Percentiles rank a stretch among this genome's conserved stretches.
Evolutionary conservation across 2,329 filamentous ascomycete genomes (phyloP).

Genomic region (Pseudogymnoascus sp.): DNA sequence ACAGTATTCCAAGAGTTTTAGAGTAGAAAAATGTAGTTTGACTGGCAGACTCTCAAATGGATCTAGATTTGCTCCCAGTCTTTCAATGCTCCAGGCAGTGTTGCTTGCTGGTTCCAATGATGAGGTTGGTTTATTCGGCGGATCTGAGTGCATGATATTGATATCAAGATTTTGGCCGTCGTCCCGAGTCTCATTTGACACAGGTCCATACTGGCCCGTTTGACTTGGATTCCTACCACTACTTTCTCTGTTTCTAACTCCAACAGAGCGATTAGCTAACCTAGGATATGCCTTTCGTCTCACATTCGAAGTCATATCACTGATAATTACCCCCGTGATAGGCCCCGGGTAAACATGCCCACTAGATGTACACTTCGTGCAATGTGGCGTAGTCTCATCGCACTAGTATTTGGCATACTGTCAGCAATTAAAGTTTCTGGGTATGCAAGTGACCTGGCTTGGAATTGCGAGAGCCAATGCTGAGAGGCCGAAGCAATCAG

Average conservation of each 20-base stretch:
- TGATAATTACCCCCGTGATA: constrained; percentile 7
- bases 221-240: not conserved
- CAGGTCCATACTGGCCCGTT: not conserved
- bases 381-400: constrained; percentile 4
- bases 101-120: too few species aligned
- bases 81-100: not conserved
- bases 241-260: not conserved
- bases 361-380: not conserved
- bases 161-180: not conserved
- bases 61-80: not conserved
- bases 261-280: not conserved
- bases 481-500: not conserved
- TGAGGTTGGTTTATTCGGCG: too few species aligned
- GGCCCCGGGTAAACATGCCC: constrained; percentile 9
- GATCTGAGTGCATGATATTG: not conserved
- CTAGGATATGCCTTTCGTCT: not conserved
- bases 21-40: constrained; percentile 2
- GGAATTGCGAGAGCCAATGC: not conserved
- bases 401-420: not conserved
- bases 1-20: constrained; percentile 9
- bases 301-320: constrained; percentile 8
- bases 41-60: constrained; percentile 8
- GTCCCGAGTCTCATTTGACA: not conserved
- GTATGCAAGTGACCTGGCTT: not conserved
- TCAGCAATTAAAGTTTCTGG: not conserved